Evolutionary conservation across 2,329 filamentous ascomycete genomes (phyloP), one percentile per base, ranked within the genome.

Genomic region (Aspergillus nomiae): DNA sequence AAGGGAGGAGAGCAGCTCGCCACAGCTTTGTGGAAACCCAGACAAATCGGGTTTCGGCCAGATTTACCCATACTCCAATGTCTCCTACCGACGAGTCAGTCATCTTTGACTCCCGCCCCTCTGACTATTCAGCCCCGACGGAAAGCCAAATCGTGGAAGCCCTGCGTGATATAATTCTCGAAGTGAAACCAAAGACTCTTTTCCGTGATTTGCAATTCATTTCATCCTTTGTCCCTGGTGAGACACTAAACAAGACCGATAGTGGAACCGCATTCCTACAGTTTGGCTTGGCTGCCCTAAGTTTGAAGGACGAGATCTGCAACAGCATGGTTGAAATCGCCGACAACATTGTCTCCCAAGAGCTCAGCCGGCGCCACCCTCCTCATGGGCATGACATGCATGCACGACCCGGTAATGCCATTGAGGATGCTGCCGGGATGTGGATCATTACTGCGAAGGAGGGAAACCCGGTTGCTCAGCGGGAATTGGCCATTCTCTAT

Each of bases 391-490:
- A 71, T 34, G 75, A 76, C 36, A 73, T 73, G 62, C 71, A 72
- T 41, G 66, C 71, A 26, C 69, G 72, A 1, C 65, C 72, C 4
- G 71, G 73, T 43, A 69, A 76, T 66, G 71, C 72, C 30, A 75
- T 88, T 61, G 86, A 88, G 54, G 92, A 97, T 74, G 94, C 93
- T 0, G 94, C 91, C 3, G 88, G 86, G 69, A 95, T 98, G 89
- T 92, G 92, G 84, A 90, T 92, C 65, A 95, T 97, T 74, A 94
- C 94, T 1, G 95, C 95, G 19, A 95, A 94, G 75, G 95, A 99
- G 78, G 94, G 94, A 45, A 88, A 94, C 64, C 86, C 93, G 0
- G 91, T 92, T 14, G 94, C 94, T 6, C 94, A 98, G 80, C 89
- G 95, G 57, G 95, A 99, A 79, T 85, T 99, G 19, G 95, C 92